Base-by-base conservation (phyloP, 2,329 filamentous ascomycete species). In the Penicillium sp. region DNA sequence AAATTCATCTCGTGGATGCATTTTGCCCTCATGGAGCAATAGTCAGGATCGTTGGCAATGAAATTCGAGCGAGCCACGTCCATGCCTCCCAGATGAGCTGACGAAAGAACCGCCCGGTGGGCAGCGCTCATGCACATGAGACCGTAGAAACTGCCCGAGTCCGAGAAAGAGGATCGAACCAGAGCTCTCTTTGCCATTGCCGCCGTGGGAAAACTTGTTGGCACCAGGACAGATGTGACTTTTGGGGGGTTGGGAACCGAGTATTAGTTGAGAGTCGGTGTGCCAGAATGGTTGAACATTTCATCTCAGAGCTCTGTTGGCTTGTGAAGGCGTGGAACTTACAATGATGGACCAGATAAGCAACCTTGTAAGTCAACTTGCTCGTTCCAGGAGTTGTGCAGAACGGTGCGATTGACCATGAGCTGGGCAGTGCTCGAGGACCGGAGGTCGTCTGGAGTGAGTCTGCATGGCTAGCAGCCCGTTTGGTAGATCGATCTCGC, bases 91-190 rank as follows among this genome's bases (percentile, higher is more conserved):
- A 49, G 43, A 5, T 61, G 58, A 37, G 56, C 50, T 13, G 60
- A 58, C 18, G 59, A 53, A 11, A 69, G 47, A 18, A 66, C 57
- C 11, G 69, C 68, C 52, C 63, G 60, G 51, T 72, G 69, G 27
- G 68, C 69, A 38, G 69, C 69, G 27, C 62, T 63, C 47, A 69
- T 66, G 34, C 60, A 63, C 66, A 72, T 68, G 18, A 70, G 55
- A 29, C 66, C 64, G 40, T 68, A 68, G 48, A 71, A 71, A 36
- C 62, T 65, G 8, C 66, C 66, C 4, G 65, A 56, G 42, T 66
- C 67, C 3, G 63, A 62, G 34, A 67, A 62, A n/a, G 64, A 62
- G 13, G 59, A 61, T 43, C 58, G 56, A 36, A 66, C 56, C 48
- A 69, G 62, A 18, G 66, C 44, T 33, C 11, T 55, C 48, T 29